Base-by-base conservation (phyloP, 768 basidiomycete genomes). In the Lanmaoa rubissima region DNA sequence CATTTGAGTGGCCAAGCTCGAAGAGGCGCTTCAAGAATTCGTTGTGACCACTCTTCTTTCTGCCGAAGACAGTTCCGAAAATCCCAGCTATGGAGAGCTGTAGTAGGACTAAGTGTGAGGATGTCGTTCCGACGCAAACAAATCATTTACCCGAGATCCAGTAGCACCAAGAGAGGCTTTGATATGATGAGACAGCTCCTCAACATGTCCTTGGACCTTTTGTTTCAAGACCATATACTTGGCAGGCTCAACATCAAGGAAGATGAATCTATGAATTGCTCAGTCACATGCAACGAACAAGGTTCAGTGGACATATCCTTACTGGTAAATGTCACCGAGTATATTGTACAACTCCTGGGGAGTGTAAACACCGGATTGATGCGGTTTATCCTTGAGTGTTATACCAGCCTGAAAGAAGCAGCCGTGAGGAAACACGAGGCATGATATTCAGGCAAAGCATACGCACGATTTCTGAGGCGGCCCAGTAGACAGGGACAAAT, bases 251-350 rank as follows among this genome's bases (percentile, higher is more conserved):
- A 83, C 74, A 50, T 91, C 83, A 35, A 92, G 78, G 82, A 92
- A 93, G 56, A 93, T 74, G 67, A 81, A 91, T 41, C 90, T 92
- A 60, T 5, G 2, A 21, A 28, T 19, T 12, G 34, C 17, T 52
- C n/a, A 54, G n/a, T 52, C 34, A 24, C 24, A 47, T 44, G 19
- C 35, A 6, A 4, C 28, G 28, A 28, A n/a, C 32, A 5, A 31
- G 28, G 16, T 39, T 19, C 28, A 12, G 4, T 6, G 16, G 11
- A 11, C 28, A 9, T n/a, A 38, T 34, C 19, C 71, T 62, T 28
- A 90, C 85, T 82, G 73, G 69, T 91, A 92, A 50, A 92, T 86
- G 21, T 88, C 85, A 26, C 80, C 76, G 9, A 92, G 78, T 39
- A 85, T 84, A 17, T 77, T 70, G 60, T 81, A 88, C 43, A 93